Conservation (phyloP, 495 filamentous ascomycete species). For the Recurvomyces mirabilis region DNA sequence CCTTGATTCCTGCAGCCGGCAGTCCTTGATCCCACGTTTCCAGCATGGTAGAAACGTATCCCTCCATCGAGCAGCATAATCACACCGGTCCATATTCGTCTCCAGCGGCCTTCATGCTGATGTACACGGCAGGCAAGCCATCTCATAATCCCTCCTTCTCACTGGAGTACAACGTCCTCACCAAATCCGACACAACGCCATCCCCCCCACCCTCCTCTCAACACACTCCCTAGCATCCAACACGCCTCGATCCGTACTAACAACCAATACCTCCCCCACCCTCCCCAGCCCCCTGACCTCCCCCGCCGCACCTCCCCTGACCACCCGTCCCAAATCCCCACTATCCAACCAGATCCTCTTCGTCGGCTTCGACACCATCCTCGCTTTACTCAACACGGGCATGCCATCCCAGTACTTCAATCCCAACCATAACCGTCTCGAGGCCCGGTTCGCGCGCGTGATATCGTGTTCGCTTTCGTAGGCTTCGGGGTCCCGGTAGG, state of each 20-base stretch:
- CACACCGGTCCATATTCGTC: too few species aligned
- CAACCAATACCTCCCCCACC: slow-evolving; percentile 73
- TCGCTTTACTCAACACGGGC: slow-evolving; percentile 65
- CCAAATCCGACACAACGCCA: slow-evolving; percentile 64
- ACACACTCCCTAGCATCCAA: slow-evolving; percentile 80
- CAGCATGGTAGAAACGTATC: too few species aligned
- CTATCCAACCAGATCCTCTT: slow-evolving; percentile 55
- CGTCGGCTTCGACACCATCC: slow-evolving; percentile 65
- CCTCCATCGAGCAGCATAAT: too few species aligned
- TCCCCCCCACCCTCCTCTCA: slow-evolving; percentile 71
- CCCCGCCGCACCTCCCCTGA: slow-evolving; percentile 52
- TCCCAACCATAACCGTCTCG: slow-evolving; percentile 76
- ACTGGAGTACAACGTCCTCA: too few species aligned
- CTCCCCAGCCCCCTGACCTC: slow-evolving; percentile 60
- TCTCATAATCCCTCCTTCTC: too few species aligned
- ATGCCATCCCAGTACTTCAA: slow-evolving; percentile 87
- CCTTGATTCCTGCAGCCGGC: too few species aligned
- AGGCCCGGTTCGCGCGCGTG: slow-evolving; percentile 67
- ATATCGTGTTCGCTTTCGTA: slow-evolving; percentile 43
- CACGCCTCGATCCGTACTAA: slow-evolving; percentile 68
- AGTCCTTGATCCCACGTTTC: too few species aligned
- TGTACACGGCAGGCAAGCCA: too few species aligned
- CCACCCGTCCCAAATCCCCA: slow-evolving; percentile 46
- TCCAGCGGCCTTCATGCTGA: too few species aligned
- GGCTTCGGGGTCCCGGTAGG: slow-evolving; percentile 6